These are phyloP conservation scores for Phytophthora idaei DNA, from an alignment of 352 stramenopile species.

Conservation along the genomic window DNA sequence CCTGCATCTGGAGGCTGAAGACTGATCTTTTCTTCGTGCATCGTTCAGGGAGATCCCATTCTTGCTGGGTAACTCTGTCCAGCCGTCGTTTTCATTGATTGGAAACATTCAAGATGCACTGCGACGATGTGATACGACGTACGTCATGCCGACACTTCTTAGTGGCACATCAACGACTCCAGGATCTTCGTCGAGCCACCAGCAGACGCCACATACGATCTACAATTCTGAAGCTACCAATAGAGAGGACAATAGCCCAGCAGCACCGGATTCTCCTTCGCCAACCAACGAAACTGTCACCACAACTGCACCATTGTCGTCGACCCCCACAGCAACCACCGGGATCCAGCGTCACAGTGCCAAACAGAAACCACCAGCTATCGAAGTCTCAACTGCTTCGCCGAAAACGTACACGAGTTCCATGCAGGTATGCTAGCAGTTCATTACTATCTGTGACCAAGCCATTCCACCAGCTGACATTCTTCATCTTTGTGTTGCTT, in stretches of 20 bases:
- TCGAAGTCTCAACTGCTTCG: constrained; percentile 41
- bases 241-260: constrained; percentile 3
- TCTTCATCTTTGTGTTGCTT: not conserved
- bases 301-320: not conserved
- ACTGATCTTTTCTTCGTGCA: constrained; percentile 3
- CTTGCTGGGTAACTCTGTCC: constrained; percentile 59
- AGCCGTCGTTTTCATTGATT: constrained; percentile 73
- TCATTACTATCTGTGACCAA: constrained; percentile 6
- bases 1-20: not conserved
- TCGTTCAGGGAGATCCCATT: constrained; percentile 67
- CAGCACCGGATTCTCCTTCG: not conserved
- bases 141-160: constrained; percentile 40
- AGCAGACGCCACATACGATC: not conserved
- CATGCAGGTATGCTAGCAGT: constrained; percentile 50
- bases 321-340: constrained; percentile 4
- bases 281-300: constrained; percentile 1
- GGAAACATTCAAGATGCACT: constrained; percentile 77
- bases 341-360: not conserved
- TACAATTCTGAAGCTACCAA: not conserved
- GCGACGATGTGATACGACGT: constrained; percentile 68
- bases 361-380: constrained; percentile 41
- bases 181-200: constrained; percentile 9
- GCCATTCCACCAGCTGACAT: no score
- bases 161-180: not conserved
- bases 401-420: constrained; percentile 51